Evolutionary conservation across 73 alveolate genomes (phyloP).

Genomic region (Uronychia setigera): DNA sequence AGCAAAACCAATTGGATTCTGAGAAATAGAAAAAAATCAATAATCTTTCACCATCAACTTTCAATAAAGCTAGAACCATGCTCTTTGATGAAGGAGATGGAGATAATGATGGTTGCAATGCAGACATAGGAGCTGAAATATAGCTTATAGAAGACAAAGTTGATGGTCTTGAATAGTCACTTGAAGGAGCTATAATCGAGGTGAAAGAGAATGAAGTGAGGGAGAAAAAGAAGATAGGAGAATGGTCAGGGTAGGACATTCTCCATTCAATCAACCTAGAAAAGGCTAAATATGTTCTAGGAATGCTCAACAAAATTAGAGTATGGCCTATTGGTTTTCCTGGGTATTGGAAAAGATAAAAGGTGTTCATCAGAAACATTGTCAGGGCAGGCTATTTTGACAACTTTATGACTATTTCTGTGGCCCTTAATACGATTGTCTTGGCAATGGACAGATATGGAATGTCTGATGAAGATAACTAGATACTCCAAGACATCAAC

Average conservation of each 20-base stretch:
- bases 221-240: constrained; percentile 8
- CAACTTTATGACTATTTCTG: constrained; percentile 68
- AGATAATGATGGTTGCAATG: too few species aligned
- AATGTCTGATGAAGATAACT: constrained; percentile 22
- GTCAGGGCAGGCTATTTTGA: constrained; percentile 40
- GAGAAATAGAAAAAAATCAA: too few species aligned
- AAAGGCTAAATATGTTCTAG: constrained; percentile 16
- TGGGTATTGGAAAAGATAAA: constrained; percentile 12
- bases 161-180: constrained; percentile 7
- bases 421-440: constrained; percentile 70
- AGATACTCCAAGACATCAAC: constrained; percentile 49
- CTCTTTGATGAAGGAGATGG: too few species aligned
- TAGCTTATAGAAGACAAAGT: too few species aligned
- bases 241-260: constrained; percentile 65
- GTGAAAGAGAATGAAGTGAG: constrained; percentile 13
- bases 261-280: constrained; percentile 38
- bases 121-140: too few species aligned
- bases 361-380: constrained; percentile 9
- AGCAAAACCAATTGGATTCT: too few species aligned
- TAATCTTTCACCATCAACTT: too few species aligned
- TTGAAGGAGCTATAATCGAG: constrained; percentile 33
- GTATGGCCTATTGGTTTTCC: constrained; percentile 53
- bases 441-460: constrained; percentile 81
- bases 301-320: constrained; percentile 25
- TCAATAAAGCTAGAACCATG: too few species aligned